A percentile compares a stretch with the other conserved stretches of the same genome.
Conservation (phyloP, 306 rosid genomes). For the Macrotyloma uniflorum region DNA sequence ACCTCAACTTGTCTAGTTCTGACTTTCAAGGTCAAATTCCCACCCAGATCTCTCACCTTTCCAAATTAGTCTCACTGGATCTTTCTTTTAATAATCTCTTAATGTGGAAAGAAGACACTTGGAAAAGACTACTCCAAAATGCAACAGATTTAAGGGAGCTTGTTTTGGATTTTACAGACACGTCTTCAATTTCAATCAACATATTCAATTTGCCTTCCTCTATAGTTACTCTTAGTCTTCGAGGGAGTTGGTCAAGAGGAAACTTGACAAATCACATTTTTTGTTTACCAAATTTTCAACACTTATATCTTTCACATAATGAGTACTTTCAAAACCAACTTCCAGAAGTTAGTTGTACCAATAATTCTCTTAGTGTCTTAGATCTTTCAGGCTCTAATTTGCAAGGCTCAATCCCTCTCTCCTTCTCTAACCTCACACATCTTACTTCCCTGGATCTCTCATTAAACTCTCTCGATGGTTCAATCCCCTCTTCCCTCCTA, state of each 20-base stretch:
- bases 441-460: not conserved
- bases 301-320: not conserved
- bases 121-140: not conserved
- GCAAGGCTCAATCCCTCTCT: not conserved
- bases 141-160: slow-evolving; percentile 14
- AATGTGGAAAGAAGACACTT: not conserved
- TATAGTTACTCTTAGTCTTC: slow-evolving; percentile 11
- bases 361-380: not conserved
- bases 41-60: not conserved
- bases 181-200: not conserved
- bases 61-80: slow-evolving; percentile 8
- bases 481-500: not conserved
- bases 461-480: not conserved
- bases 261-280: not conserved
- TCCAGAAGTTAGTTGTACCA: not conserved
- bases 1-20: not conserved
- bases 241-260: not conserved
- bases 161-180: not conserved
- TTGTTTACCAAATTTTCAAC: not conserved
- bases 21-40: slow-evolving; percentile 11
- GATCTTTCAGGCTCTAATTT: not conserved
- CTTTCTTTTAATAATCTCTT: not conserved
- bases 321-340: not conserved
- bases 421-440: not conserved
- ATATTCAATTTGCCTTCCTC: not conserved